Evolutionary conservation across 2,329 filamentous ascomycete species (phyloP), one percentile per base, ranked within the genome.

Genomic region (Colletotrichum sp.): DNA sequence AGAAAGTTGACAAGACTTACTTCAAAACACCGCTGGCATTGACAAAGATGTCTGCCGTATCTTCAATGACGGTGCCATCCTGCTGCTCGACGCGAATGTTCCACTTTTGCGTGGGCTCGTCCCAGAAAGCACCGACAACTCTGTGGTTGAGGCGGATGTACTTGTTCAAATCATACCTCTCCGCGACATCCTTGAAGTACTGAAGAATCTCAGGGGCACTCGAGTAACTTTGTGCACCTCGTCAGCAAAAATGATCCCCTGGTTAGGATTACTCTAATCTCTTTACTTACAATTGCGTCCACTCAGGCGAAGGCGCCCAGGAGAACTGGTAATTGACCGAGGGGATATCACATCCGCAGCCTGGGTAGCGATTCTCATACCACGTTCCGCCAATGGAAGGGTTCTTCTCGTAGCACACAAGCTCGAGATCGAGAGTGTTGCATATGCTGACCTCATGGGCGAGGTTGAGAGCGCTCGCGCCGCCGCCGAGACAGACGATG

Each of bases 1-100:
- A 61, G 26, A 24, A 32, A 34, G 4, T 9, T 30, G 59, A 3
- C 1, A 24, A 32, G 28, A 77, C 86, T 84, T 75, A 88, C 87
- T 48, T 85, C 83, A 71, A 87, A 85, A 78, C 89, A 86, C 79
- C 86, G 86, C 32, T 84, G 81, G 79, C 86, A 85, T 78, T 81
- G 30, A 81, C 78, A 18, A 80, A 72, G 32, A 80, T 74, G 13
- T 81, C 55, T 7, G 74, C 74, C n/a, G 72, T 72, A n/a, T 80
- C 79, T 13, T 69, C 43, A 9, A 78, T 57, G 7, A 71, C 57
- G 5, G 65, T 76, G 14, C 64, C 68, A 26, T 79, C 72, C 32
- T 64, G 26, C 34, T 39, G 60, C 52, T 79, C 60, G 26, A 80
- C 13, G n/a, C 67, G 57, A 18, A 81, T 32, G 16, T 77, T 34